These are phyloP conservation scores for Erucastrum elatum DNA, from an alignment of 345 rosid species.

Conservation along the genomic window DNA sequence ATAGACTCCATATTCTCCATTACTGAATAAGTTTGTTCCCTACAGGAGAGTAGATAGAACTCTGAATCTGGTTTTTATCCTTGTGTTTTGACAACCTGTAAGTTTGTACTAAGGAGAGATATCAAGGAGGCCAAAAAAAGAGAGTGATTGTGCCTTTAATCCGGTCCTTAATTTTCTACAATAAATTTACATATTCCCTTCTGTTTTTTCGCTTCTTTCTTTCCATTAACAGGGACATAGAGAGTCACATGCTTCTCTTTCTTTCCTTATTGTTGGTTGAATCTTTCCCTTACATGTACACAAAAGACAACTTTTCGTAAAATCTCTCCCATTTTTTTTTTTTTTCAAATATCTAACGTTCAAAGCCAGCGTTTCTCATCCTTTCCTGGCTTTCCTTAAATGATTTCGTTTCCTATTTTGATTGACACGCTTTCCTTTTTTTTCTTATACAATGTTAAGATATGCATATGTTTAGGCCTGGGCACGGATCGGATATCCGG, in stretches of 20 bases:
- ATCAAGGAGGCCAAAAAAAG: not conserved
- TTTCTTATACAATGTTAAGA: not conserved
- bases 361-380: slow-evolving; percentile 23
- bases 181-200: slow-evolving; percentile 26
- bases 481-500: too few relatives aligned
- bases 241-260: slow-evolving; percentile 40
- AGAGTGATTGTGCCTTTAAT: slow-evolving; percentile 34
- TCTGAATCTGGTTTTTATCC: not conserved
- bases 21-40: not conserved
- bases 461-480: slow-evolving; percentile 1
- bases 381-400: slow-evolving; percentile 29
- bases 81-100: slow-evolving; percentile 4
- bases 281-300: slow-evolving; percentile 26
- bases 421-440: not conserved
- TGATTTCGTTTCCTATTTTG: slow-evolving; percentile 21
- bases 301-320: slow-evolving; percentile 36
- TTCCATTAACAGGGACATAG: slow-evolving; percentile 26
- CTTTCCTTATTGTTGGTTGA: slow-evolving; percentile 38
- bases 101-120: slow-evolving; percentile 12
- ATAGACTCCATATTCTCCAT: slow-evolving; percentile 23
- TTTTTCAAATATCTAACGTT: slow-evolving; percentile 27
- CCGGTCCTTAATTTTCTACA: slow-evolving; percentile 33
- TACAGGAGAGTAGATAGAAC: slow-evolving; percentile 9
- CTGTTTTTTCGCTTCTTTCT: slow-evolving; percentile 11
- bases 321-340: slow-evolving; percentile 17